Conservation (phyloP, 202 grass and related monocot species). For the Panicum hallii region DNA sequence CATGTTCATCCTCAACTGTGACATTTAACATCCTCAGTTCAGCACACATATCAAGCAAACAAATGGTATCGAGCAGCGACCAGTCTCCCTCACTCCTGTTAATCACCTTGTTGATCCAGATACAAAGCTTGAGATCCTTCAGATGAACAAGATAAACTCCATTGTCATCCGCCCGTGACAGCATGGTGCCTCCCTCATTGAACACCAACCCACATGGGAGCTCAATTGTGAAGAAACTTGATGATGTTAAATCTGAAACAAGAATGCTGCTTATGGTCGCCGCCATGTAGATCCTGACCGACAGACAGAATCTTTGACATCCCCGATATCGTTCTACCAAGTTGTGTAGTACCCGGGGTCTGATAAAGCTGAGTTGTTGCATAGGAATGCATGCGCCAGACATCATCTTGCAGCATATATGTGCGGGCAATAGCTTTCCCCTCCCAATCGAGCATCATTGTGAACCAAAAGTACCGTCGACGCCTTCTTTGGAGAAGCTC, state of each 20-base stretch:
- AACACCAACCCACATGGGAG: neutral
- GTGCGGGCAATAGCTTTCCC: no score
- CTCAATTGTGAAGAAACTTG: neutral
- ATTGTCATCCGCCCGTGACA: neutral
- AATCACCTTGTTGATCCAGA: neutral
- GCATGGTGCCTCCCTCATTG: neutral
- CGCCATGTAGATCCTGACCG: no score
- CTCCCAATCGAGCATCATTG: no score
- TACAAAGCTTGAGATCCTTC: neutral
- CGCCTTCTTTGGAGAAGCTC: no score
- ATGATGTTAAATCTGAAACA: neutral
- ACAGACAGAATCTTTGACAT: no score
- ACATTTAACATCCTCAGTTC: neutral
- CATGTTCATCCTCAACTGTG: neutral
- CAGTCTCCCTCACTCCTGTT: neutral
- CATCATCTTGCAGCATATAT: no score
- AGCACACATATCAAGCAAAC: neutral
- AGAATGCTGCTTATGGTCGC: neutral
- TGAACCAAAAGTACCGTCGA: no score
- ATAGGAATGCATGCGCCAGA: no score
- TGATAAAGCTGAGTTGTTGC: no score
- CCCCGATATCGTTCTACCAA: no score
- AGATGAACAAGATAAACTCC: constrained; percentile 9
- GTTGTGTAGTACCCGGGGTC: no score
- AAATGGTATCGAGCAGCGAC: neutral